These are phyloP conservation scores for Rhexocercosporidium sp. DNA, from an alignment of 2,329 filamentous ascomycete species.

Conservation along the genomic window DNA sequence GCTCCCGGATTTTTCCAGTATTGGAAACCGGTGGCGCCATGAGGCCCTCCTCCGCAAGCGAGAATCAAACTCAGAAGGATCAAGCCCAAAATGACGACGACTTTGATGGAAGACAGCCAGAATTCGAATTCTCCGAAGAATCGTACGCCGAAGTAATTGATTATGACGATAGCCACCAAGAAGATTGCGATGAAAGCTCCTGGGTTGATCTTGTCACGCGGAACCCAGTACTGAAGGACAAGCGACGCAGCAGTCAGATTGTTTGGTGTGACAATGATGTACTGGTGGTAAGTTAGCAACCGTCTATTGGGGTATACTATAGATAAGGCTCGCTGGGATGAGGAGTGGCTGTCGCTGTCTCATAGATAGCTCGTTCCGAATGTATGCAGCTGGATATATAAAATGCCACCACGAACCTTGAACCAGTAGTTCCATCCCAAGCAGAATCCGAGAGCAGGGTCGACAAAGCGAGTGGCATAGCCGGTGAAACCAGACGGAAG, in stretches of 20 bases:
- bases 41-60: constrained; percentile 68
- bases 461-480: constrained; percentile 79
- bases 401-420: constrained; percentile 28
- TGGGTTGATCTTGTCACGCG: constrained; percentile 68
- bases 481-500: constrained; percentile 79
- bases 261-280: constrained; percentile 85
- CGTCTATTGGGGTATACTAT: not conserved
- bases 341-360: not conserved
- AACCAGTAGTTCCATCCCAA: constrained; percentile 49
- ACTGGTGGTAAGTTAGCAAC: constrained; percentile 45
- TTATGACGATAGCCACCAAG: constrained; percentile 63
- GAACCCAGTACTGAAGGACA: constrained; percentile 79
- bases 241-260: constrained; percentile 80
- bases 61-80: constrained; percentile 70
- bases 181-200: constrained; percentile 81
- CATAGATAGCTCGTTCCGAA: not conserved
- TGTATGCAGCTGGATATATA: not conserved
- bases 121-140: constrained; percentile 54
- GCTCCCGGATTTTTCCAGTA: constrained; percentile 54
- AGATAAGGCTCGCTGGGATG: not conserved
- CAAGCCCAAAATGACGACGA: constrained; percentile 67
- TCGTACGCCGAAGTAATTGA: constrained; percentile 64
- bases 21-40: constrained; percentile 56
- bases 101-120: constrained; percentile 70
- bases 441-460: constrained; percentile 80